phyloP scores from a whole-genome alignment of 441 rosid species.

The Rhodomyrtus psidioides region DNA sequence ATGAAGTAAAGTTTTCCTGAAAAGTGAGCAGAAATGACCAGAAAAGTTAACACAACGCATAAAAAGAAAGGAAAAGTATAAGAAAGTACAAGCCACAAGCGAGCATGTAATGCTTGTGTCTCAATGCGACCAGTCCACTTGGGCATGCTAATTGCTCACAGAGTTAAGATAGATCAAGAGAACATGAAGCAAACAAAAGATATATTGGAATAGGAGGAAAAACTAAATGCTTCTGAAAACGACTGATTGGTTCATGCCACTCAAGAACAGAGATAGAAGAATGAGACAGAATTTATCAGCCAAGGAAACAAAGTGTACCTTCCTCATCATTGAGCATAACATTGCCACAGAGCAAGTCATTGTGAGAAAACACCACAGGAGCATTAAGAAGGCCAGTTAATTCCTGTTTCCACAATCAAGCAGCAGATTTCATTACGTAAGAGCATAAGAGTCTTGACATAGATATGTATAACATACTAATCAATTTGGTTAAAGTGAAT shows the following conservation, averaged over 20 bases:
- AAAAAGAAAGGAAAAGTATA: background rate
- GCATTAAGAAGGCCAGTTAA: conserved; percentile 61
- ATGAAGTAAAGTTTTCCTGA: conserved; percentile 84
- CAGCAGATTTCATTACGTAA: background rate
- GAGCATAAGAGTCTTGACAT: background rate
- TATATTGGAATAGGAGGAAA: background rate
- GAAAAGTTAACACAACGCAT: conserved; percentile 10
- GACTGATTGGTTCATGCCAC: background rate
- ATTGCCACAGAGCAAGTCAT: conserved; percentile 94
- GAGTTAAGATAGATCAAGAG: background rate
- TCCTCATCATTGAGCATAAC: conserved; percentile 80
- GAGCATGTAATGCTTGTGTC: background rate
- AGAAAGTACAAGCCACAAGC: background rate
- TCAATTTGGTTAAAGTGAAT: background rate
- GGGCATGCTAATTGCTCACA: background rate
- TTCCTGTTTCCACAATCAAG: conserved; percentile 63
- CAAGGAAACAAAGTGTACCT: conserved; percentile 29
- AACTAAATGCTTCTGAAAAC: background rate
- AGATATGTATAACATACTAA: background rate
- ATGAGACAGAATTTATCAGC: background rate
- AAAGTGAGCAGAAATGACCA: conserved; percentile 12
- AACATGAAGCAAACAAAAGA: background rate
- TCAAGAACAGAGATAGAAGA: background rate
- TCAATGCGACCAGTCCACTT: background rate
- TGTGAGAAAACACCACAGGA: conserved; percentile 89